These are phyloP conservation scores for Pythium aphanidermatum DNA, from an alignment of 352 stramenopile species.

Conservation along the genomic window DNA sequence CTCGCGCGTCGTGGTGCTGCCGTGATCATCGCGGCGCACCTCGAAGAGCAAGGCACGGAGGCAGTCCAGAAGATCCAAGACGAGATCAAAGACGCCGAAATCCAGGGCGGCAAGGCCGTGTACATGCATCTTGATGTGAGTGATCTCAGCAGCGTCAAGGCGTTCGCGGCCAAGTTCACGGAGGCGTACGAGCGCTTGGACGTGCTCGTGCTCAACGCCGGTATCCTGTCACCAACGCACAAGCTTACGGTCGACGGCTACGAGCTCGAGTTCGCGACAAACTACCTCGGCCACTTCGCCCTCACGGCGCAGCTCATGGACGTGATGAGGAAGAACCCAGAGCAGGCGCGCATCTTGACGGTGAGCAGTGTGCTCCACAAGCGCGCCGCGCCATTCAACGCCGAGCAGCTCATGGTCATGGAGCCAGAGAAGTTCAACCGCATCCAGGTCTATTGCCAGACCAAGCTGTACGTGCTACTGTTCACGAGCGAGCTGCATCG, in stretches of 20 bases:
- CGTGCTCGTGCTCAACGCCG: slow-evolving; percentile 23
- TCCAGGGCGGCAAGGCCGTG: slow-evolving; percentile 12
- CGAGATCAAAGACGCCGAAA: not conserved
- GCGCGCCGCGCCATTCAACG: not conserved
- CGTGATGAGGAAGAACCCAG: slow-evolving; percentile 46
- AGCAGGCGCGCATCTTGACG: slow-evolving; percentile 38
- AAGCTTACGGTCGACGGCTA: slow-evolving; percentile 85
- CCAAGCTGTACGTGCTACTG: slow-evolving; percentile 41
- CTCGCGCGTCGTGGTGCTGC: slow-evolving; percentile 35
- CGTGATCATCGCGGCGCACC: slow-evolving; percentile 47
- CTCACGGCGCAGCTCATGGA: slow-evolving; percentile 80
- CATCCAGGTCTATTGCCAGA: slow-evolving; percentile 24
- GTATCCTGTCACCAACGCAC: slow-evolving; percentile 24
- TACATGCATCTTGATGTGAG: slow-evolving; percentile 22
- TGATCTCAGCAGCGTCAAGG: slow-evolving; percentile 8
- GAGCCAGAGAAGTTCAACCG: slow-evolving; percentile 21
- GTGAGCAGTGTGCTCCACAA: slow-evolving; percentile 45
- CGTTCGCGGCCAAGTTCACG: slow-evolving; percentile 14
- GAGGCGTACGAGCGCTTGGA: slow-evolving; percentile 5
- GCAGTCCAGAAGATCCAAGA: slow-evolving; percentile 11
- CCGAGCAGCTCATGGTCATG: slow-evolving; percentile 2
- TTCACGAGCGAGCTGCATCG: slow-evolving; percentile 38
- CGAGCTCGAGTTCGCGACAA: slow-evolving; percentile 91
- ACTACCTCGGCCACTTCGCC: slow-evolving; percentile 92
- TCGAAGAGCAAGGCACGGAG: slow-evolving; percentile 1